These are phyloP conservation scores for Crinitomyces ghanaensis DNA, from an alignment of 805 yeast genomes.

Conservation along the genomic window DNA sequence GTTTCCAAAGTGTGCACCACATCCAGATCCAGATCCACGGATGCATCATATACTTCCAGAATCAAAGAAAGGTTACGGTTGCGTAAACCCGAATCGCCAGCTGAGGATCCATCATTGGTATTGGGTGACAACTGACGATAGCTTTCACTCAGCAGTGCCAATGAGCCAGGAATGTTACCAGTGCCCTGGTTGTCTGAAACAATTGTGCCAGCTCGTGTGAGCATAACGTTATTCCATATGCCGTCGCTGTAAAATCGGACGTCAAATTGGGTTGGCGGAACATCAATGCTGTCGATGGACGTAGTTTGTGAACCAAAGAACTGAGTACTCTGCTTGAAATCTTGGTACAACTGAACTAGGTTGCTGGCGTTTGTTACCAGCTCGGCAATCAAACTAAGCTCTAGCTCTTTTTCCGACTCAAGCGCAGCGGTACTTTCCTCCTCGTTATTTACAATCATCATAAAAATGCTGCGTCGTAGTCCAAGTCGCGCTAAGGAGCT, in stretches of 20 bases:
- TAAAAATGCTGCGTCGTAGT: constrained; percentile 11
- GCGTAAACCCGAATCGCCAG: too few species aligned
- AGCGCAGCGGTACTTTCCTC: too few species aligned
- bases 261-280: constrained; percentile 7
- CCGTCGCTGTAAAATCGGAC: constrained; percentile 12
- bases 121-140: constrained; percentile 4
- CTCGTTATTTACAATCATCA: constrained; percentile 5
- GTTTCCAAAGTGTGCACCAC: constrained; percentile 10
- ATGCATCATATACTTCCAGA: constrained; percentile 14
- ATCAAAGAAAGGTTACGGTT: constrained; percentile 4
- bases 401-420: background rate
- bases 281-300: constrained; percentile 3
- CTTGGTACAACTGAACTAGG: constrained; percentile 4
- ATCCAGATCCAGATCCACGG: constrained; percentile 10
- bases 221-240: constrained; percentile 9
- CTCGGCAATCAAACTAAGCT: constrained; percentile 3
- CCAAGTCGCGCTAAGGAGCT: constrained; percentile 12
- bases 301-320: too few species aligned
- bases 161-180: constrained; percentile 2
- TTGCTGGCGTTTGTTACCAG: constrained; percentile 5
- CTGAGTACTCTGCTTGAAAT: too few species aligned
- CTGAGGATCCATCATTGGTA: background rate
- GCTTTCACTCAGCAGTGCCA: constrained; percentile 2
- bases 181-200: constrained; percentile 5
- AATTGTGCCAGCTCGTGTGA: constrained; percentile 8